These are phyloP conservation scores for Quercus tomentella DNA, from an alignment of 331 rosid genomes.

Conservation along the genomic window DNA sequence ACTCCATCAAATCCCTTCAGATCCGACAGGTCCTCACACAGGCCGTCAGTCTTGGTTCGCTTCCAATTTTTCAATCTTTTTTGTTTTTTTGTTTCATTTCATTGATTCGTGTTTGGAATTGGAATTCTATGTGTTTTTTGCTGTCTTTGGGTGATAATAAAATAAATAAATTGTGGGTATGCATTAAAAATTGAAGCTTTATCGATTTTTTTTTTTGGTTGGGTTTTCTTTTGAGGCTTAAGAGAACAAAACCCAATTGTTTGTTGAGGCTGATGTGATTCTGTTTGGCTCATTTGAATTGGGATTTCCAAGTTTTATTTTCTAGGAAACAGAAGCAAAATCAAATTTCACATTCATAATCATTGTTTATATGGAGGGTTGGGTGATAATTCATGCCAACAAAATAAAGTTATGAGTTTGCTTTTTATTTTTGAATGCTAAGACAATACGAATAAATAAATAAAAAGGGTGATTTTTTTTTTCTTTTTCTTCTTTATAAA, in stretches of 20 bases:
- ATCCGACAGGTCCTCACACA: conserved; percentile 83
- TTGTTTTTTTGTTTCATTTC: background rate
- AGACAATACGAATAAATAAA: background rate
- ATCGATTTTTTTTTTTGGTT: background rate
- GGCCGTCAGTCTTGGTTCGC: conserved; percentile 79
- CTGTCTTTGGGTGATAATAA: background rate
- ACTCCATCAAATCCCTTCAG: conserved; percentile 78
- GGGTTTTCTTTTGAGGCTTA: background rate
- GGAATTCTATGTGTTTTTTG: background rate
- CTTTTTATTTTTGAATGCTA: too few relatives aligned
- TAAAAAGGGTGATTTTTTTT: background rate
- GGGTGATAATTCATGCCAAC: too few relatives aligned
- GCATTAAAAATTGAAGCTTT: background rate
- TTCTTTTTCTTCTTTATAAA: background rate
- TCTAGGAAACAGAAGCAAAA: too few relatives aligned
- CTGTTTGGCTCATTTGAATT: background rate
- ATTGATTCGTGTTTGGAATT: background rate
- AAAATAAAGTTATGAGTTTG: too few relatives aligned
- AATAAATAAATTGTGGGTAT: background rate
- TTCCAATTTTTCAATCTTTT: background rate
- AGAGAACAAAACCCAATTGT: background rate
- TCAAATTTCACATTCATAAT: too few relatives aligned
- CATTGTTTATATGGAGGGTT: too few relatives aligned
- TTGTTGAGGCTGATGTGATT: background rate
- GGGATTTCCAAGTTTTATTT: background rate